Base-by-base conservation (phyloP, 768 basidiomycete species). In the Suillus tomentosus region DNA sequence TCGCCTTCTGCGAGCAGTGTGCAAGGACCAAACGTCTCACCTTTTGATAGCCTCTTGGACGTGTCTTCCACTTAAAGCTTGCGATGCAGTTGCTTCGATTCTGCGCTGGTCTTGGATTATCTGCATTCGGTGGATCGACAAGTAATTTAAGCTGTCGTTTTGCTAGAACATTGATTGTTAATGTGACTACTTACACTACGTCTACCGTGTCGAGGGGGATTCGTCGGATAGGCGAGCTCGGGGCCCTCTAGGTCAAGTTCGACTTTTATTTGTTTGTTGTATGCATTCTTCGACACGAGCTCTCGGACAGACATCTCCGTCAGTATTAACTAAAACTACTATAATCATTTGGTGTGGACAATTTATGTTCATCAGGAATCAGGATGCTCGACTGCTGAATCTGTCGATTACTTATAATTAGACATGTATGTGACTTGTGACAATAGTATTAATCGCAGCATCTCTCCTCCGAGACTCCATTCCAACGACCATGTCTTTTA, bases 41-140 rank as follows among this genome's bases (percentile, higher is more conserved):
- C 89, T 27, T 91, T 91, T 65, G 88, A 90, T 68, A 89, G 87
- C 69, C 78, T 82, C 45, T 76, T 78, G 37, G 87, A 90, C 66
- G 72, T 84, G 45, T 74, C 77, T 27, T 53, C 53, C 34, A 54
- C 45, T 24, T 61, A 31, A 36, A 57, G 15, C 15, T 39, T 57
- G 39, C 22, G 56, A 22, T 19, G 37, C 37, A 24, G 22, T 17
- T 17, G 3, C 9, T 17, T 24, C 17, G 9, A 39, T 27, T 57
- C 15, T 24, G 15, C 5, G 22, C 3, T 15, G 15, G 22, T 37
- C 37, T 57, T 15, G 39, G 9, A 27, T 57, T 15, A 24, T 40
- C 9, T 39, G 9, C 24, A 24, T 39, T 39, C 24, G 15, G 24
- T 39, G 9, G 39, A 17, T 57, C 22, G 9, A 39, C 22, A 15